Evolutionary conservation across 1,284 basidiomycete genomes (phyloP), one percentile per base, ranked within the genome.

Genomic region (Lentinula novae-zelandiae): DNA sequence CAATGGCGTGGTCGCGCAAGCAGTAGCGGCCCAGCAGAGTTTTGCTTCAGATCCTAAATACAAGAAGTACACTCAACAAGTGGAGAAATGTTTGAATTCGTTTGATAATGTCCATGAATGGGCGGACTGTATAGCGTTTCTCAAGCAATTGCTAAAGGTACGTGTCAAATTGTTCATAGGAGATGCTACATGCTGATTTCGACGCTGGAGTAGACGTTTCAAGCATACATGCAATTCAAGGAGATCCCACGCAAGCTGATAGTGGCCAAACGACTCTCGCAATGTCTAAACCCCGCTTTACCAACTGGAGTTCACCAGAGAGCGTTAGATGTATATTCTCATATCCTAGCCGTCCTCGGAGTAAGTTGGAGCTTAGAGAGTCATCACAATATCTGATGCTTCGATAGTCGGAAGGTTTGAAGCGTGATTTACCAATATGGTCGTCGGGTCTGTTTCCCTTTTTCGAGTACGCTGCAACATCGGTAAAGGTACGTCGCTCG

Each of bases 51-150:
- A 99, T 75, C 88, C 92, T n/a, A 96, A 96, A 73, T 99, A 90
- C 79, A 95, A 93, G 80, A 98, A 98, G 76, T 98, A 96, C 75
- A 82, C 89, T 0, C 85, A 89, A 58, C 88, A 93, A 67, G 91
- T 99, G 57, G 97, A 99, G 72, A 90, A 91, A 72, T 93, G 92
- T 65, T 80, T 99, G 33, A 91, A 89, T 65, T 90, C 93, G 1
- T 99, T 99, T 69, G 96, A 98, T 72, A 93, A 87, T 71, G 94
- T 98, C 63, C 93, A 96, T 64, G 97, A 99, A 78, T 99, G 97
- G 97, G 96, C 97, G 62, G 97, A 99, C 78, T 99, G 96, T 73
- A 98, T 98, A 71, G 92, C 96, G 49, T 99, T 99, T 76, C 78
- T 99, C 70, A 96, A 95, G 68, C 90, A 96, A 64, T 76, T 99